Evolutionary conservation across 140 eudicot genomes (phyloP), one percentile per base, ranked within the genome.

Genomic region (Bidens hawaiensis): DNA sequence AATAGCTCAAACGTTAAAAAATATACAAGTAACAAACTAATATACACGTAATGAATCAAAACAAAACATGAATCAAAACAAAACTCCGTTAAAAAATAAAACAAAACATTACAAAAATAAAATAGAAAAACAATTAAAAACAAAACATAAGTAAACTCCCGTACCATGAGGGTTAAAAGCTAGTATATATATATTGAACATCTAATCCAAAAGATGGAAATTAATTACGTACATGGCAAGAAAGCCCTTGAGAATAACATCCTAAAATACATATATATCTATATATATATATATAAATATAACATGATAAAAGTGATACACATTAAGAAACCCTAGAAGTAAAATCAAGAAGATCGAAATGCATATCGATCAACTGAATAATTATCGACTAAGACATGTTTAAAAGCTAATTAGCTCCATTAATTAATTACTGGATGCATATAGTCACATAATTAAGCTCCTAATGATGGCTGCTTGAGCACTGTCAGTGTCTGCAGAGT

Each of bases 391-490:
- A 26, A 55, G 27, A 28, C n/a, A 28, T 55, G 17, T 16, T n/a
- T 13, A 46, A 46, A 43, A 69, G 28, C 67, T 52, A 56, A 55
- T 27, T 36, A 26, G 30, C 26, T 27, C 21, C 54, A 50, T 62
- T 62, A 71, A 51, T 57, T 56, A 26, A 23, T 16, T 14, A 50
- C 30, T 15, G 52, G 4, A 30, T 36, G 54, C 53, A 27, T 43
- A 34, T 63, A 3, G 46, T 80, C 69, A 90, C 95, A 84, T 84
- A 42, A 90, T 75, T 71, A 90, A 80, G 82, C 98, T 91, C 78
- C 93, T 84, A 18, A 91, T 87, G 17, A 91, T 78, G 58, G 96
- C 91, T 36, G 98, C 98, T 75, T 91, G 91, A 71, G 86, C 86
- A 62, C 93, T 83, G 79, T 83, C 80, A 41, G 76, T 64, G 68